Evolutionary conservation across 305 asterid genomes (phyloP).

Genomic region (Solanum chacoense): DNA sequence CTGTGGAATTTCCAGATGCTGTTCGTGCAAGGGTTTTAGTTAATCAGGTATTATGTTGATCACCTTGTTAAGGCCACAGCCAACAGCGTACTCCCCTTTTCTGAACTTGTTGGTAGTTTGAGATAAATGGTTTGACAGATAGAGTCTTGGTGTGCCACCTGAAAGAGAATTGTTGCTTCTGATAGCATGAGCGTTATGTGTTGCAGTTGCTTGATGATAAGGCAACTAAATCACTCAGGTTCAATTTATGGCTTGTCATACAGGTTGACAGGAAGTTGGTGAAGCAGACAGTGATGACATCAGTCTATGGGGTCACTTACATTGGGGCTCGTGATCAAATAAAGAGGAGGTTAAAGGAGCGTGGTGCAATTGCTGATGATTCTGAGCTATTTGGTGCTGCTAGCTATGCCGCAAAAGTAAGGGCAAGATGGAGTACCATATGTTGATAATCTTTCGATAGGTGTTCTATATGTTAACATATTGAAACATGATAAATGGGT

Average conservation of each 20-base stretch:
- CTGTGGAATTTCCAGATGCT: constrained; percentile 62
- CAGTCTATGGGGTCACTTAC: constrained; percentile 83
- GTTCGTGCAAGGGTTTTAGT: constrained; percentile 58
- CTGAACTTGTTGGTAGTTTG: background rate
- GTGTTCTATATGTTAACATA: background rate
- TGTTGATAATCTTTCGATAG: background rate
- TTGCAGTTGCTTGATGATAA: background rate
- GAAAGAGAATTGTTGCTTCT: background rate
- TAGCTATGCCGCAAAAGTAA: constrained; percentile 81
- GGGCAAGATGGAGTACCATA: background rate
- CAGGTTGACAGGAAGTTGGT: constrained; percentile 85
- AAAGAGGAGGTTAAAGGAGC: constrained; percentile 64
- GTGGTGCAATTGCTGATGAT: constrained; percentile 47
- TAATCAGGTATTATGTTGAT: constrained; percentile 46
- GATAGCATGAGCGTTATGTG: background rate
- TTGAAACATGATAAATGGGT: background rate
- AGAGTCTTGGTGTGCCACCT: background rate
- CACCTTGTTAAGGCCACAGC: background rate
- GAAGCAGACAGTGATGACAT: constrained; percentile 90
- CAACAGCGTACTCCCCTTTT: background rate
- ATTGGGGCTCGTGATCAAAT: constrained; percentile 87
- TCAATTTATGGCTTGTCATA: background rate
- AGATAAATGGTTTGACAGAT: background rate
- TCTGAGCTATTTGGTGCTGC: constrained; percentile 56
- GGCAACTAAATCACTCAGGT: background rate